These are phyloP conservation scores for Kodamaea fungicola DNA, from an alignment of 1,139 yeast species.

Conservation along the genomic window DNA sequence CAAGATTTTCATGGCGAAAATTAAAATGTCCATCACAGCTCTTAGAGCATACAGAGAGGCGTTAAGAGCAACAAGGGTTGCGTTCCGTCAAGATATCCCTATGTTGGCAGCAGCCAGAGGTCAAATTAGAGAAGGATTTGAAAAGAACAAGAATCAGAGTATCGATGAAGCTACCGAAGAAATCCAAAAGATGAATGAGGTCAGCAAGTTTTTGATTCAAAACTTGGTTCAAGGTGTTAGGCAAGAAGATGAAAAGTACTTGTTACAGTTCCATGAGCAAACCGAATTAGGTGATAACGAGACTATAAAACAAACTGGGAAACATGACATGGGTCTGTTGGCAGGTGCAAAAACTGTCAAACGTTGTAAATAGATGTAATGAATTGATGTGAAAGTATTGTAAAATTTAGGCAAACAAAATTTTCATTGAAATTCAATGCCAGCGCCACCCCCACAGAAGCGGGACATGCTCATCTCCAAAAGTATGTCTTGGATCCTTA, in stretches of 20 bases:
- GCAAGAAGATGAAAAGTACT: conserved; percentile 40
- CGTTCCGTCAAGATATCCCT: conserved; percentile 55
- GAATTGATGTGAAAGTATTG: background rate
- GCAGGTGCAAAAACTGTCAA: conserved; percentile 35
- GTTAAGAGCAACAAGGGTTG: conserved; percentile 65
- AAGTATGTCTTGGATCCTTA: conserved; percentile 65
- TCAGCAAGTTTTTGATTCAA: conserved; percentile 60
- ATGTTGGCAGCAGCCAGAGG: conserved; percentile 61
- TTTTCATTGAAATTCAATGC: background rate
- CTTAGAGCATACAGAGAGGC: conserved; percentile 60
- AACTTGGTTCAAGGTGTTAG: conserved; percentile 84
- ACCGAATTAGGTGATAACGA: conserved; percentile 92
- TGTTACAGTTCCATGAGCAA: conserved; percentile 68
- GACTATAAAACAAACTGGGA: conserved; percentile 34
- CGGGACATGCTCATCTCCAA: conserved; percentile 65
- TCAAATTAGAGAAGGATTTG: conserved; percentile 61
- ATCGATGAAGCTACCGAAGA: conserved; percentile 47
- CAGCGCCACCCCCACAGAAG: conserved; percentile 12
- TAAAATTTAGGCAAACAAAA: background rate
- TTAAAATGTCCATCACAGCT: background rate
- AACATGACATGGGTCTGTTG: conserved; percentile 37
- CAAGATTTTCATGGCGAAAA: too few relatives aligned
- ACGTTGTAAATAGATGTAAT: conserved; percentile 11
- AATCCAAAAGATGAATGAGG: conserved; percentile 61
- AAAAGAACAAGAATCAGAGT: conserved; percentile 26